Evolutionary conservation across 192 early-diverging fungal genomes (phyloP), one percentile per base, ranked within the genome.

Genomic region (Ambispora gerdemannii): DNA sequence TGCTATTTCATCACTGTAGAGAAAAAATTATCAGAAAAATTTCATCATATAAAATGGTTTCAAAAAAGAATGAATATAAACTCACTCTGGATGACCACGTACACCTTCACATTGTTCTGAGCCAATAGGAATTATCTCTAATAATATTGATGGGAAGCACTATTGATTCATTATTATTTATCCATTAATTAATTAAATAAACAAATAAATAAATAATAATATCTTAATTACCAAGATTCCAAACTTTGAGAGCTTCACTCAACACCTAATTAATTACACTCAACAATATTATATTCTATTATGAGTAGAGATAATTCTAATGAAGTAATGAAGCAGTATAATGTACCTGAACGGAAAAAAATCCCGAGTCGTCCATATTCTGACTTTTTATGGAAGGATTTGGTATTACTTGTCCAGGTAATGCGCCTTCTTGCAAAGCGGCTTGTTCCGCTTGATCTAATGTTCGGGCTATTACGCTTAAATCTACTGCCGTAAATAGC

Each of bases 401-500:
- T 13, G 35, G 50, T 4, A 53, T 33, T 28, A 15, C 31, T 51
- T 34, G 13, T n/a, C 31, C 58, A 17, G 59, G 31, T 7, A 68
- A 49, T 0, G 53, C 70, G 11, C 76, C 72, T 55, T 76, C 73
- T n/a, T 70, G 70, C 27, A 80, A 65, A 0, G 79, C 82, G 20
- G 63, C 67, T 33, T 74, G 81, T 74, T 93, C 91, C 47, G 70
- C 71, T 6, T 71, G 71, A 76, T 93, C 91, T 22, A 93, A 74
- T 47, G 89, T 81, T 25, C 80, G 72, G 24, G 87, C 91, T 43
- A 93, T 80, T 27, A 84, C 81, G 24, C 88, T 83, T 13, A 93
- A 72, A 77, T 93, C 91, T 8, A 91, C 85, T 3, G 91, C 87
- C 2, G 90, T 87, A 62, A 91, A 92, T 65, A 90, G 91, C 7